These are phyloP conservation scores for Sphagnurus paluster DNA, from an alignment of 1,284 basidiomycete species.

Conservation along the genomic window DNA sequence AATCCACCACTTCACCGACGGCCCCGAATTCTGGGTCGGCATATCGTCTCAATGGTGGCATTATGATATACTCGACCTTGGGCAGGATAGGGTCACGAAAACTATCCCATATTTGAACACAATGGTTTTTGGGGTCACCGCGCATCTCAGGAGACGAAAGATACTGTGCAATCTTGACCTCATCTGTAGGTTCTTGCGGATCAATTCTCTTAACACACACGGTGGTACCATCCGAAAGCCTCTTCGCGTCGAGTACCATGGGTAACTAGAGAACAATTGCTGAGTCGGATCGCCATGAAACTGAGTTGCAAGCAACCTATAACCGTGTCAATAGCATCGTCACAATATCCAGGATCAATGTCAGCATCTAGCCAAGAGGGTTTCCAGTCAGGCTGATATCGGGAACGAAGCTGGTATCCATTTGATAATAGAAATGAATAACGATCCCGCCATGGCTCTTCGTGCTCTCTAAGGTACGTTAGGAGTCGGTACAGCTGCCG, in stretches of 20 bases:
- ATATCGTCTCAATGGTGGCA: constrained; percentile 28
- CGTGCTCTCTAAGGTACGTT: background rate
- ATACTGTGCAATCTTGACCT: constrained; percentile 16
- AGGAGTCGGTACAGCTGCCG: background rate
- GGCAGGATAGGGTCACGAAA: constrained; percentile 24
- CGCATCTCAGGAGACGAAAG: constrained; percentile 12
- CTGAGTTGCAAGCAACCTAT: background rate
- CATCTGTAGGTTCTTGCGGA: constrained; percentile 3
- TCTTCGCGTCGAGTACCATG: background rate
- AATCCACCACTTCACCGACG: constrained; percentile 31
- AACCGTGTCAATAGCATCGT: background rate
- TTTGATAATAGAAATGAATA: background rate
- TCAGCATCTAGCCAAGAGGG: background rate
- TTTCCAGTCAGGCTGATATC: background rate
- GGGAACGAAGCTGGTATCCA: background rate
- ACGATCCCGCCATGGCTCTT: background rate
- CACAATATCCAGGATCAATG: constrained; percentile 2
- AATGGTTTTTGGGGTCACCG: constrained; percentile 28
- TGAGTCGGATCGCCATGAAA: background rate
- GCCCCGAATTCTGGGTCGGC: constrained; percentile 29
- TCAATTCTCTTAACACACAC: constrained; percentile 11
- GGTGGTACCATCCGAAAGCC: background rate
- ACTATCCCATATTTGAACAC: constrained; percentile 28
- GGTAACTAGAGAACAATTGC: background rate
- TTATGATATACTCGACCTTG: constrained; percentile 27